These are phyloP conservation scores for Piper longum DNA, from an alignment of 164 flowering plant species.

Conservation along the genomic window DNA sequence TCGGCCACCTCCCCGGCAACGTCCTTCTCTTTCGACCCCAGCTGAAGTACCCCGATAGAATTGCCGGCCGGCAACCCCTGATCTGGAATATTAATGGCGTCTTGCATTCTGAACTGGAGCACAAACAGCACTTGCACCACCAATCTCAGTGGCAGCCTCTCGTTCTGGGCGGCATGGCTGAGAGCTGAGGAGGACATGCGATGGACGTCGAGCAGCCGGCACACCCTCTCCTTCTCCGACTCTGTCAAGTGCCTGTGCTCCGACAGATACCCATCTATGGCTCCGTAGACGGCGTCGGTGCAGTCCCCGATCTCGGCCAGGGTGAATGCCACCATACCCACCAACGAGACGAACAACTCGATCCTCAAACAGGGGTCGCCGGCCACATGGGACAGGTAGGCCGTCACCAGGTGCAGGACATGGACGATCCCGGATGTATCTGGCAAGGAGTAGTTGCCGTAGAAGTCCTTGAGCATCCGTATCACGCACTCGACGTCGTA, in stretches of 20 bases:
- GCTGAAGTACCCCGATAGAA: slow-evolving; percentile 7
- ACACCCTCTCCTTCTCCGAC: slow-evolving; percentile 47
- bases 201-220: slow-evolving; percentile 46
- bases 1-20: slow-evolving; percentile 22
- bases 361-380: slow-evolving; percentile 32
- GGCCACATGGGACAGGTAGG: slow-evolving; percentile 39
- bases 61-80: slow-evolving; percentile 1
- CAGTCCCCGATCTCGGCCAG: slow-evolving; percentile 17
- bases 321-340: slow-evolving; percentile 29
- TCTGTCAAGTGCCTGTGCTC: slow-evolving; percentile 45
- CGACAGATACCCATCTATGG: slow-evolving; percentile 45
- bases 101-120: slow-evolving; percentile 45
- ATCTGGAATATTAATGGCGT: slow-evolving; percentile 16
- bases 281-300: slow-evolving; percentile 58
- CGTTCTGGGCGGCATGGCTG: slow-evolving; percentile 61
- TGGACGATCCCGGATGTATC: slow-evolving; percentile 19
- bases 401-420: slow-evolving; percentile 49
- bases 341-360: slow-evolving; percentile 26
- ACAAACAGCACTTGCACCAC: slow-evolving; percentile 52
- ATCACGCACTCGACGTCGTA: slow-evolving; percentile 36
- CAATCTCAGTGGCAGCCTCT: slow-evolving; percentile 45
- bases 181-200: slow-evolving; percentile 47
- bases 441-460: slow-evolving; percentile 14
- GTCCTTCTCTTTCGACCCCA: slow-evolving; percentile 8
- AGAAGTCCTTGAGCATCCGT: slow-evolving; percentile 46